Conservation (phyloP, 306 rosid species). For the Ormosia semicastrata region DNA sequence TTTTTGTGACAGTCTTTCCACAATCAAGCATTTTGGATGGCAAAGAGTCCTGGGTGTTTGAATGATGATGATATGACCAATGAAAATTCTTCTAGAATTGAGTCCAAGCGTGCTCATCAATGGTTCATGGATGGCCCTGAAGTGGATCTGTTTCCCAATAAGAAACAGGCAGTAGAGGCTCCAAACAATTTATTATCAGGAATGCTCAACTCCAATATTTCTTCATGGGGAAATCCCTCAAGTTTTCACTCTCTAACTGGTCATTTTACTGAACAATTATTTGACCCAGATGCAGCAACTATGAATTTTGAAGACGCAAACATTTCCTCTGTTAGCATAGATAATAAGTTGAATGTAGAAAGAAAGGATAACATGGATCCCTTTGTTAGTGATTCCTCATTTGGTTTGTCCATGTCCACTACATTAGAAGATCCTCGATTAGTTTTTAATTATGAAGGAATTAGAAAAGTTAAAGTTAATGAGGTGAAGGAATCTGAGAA, state of each 20-base stretch:
- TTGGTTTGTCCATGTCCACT: slow-evolving; percentile 58
- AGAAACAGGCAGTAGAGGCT: slow-evolving; percentile 68
- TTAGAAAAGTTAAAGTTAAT: slow-evolving; percentile 67
- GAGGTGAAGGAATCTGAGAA: slow-evolving; percentile 75
- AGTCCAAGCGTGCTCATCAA: slow-evolving; percentile 71
- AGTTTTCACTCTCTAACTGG: slow-evolving; percentile 55
- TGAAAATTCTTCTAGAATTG: slow-evolving; percentile 55
- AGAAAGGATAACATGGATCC: slow-evolving; percentile 52
- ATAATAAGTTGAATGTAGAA: slow-evolving; percentile 39
- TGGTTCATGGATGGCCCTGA: slow-evolving; percentile 69
- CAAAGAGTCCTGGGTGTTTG: slow-evolving; percentile 47
- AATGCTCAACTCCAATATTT: slow-evolving; percentile 45
- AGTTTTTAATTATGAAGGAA: slow-evolving; percentile 53
- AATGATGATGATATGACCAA: slow-evolving; percentile 54
- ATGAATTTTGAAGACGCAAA: slow-evolving; percentile 47
- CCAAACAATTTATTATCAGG: slow-evolving; percentile 47
- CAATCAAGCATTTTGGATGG: slow-evolving; percentile 69
- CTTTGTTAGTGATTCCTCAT: slow-evolving; percentile 46
- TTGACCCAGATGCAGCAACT: slow-evolving; percentile 43
- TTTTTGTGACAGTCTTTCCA: slow-evolving; percentile 47
- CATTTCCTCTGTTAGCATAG: slow-evolving; percentile 32
- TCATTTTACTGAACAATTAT: slow-evolving; percentile 48
- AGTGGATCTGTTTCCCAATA: slow-evolving; percentile 58
- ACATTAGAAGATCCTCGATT: slow-evolving; percentile 53
- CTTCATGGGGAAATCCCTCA: slow-evolving; percentile 60